phyloP scores from a whole-genome alignment of 495 filamentous ascomycete genomes.

The Staphylotrichum tortipilum region DNA sequence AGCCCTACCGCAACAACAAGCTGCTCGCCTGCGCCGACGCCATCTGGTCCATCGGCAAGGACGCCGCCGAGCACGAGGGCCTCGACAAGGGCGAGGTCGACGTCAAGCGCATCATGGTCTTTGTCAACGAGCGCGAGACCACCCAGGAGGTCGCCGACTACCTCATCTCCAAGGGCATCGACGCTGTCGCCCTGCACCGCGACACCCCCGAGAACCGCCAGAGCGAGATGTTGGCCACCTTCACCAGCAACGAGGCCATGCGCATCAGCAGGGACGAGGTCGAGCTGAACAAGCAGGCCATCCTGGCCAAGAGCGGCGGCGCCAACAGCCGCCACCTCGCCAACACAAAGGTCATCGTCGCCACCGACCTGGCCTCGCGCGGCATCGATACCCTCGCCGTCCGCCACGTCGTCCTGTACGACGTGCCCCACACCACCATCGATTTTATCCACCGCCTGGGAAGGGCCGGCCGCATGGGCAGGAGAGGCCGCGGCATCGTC shows the following conservation, averaged over 20 bases:
- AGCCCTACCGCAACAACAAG: slow-evolving; percentile 87
- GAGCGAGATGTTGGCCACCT: slow-evolving; percentile 63
- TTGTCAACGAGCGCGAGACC: slow-evolving; percentile 94
- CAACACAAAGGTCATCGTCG: slow-evolving; percentile 84
- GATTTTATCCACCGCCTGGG: slow-evolving; percentile 96
- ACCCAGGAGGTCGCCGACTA: slow-evolving; percentile 72
- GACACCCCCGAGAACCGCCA: slow-evolving; percentile 68
- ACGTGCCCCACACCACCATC: slow-evolving; percentile 90
- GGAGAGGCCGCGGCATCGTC: slow-evolving; percentile 80
- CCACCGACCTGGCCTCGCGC: slow-evolving; percentile 82
- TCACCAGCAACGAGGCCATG: slow-evolving; percentile 52
- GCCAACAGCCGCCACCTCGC: slow-evolving; percentile 29
- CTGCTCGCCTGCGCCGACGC: slow-evolving; percentile 85
- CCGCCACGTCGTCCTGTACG: slow-evolving; percentile 81
- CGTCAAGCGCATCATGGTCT: slow-evolving; percentile 83
- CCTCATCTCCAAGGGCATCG: slow-evolving; percentile 74
- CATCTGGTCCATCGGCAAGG: slow-evolving; percentile 86
- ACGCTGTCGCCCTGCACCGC: slow-evolving; percentile 71
- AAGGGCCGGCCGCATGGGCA: slow-evolving; percentile 83
- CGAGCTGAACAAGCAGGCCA: slow-evolving; percentile 5
- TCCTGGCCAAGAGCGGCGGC: slow-evolving; percentile 7
- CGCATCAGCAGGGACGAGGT: slow-evolving; percentile 19
- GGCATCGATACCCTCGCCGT: slow-evolving; percentile 95
- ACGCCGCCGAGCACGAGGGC: slow-evolving; percentile 49
- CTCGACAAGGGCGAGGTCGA: slow-evolving; percentile 37